These are phyloP conservation scores for Globisporangium paddicum DNA, from an alignment of 352 stramenopile genomes.

Conservation along the genomic window DNA sequence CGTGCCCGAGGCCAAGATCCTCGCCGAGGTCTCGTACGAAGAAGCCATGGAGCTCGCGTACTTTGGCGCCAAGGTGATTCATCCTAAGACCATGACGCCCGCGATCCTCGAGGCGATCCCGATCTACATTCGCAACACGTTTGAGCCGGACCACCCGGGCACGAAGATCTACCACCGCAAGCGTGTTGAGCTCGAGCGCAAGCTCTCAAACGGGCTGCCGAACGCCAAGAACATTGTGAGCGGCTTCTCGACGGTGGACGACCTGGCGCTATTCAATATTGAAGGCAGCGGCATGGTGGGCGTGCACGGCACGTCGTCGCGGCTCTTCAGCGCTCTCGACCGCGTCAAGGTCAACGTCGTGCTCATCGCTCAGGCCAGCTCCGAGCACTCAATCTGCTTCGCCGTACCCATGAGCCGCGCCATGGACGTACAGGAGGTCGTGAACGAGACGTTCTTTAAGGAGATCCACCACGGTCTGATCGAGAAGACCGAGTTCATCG, in stretches of 20 bases:
- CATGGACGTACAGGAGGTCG: constrained; percentile 59
- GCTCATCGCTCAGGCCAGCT: constrained; percentile 93
- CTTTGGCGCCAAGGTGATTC: constrained; percentile 97
- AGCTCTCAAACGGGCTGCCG: constrained; percentile 50
- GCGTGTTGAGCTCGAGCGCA: constrained; percentile 51
- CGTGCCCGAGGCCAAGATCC: constrained; percentile 90
- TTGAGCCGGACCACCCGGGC: constrained; percentile 83
- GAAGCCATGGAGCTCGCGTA: constrained; percentile 98
- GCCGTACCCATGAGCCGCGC: constrained; percentile 81
- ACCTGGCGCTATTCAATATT: constrained; percentile 94
- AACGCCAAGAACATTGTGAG: constrained; percentile 75
- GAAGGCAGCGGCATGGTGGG: constrained; percentile 95
- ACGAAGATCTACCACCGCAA: constrained; percentile 75
- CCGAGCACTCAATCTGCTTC: constrained; percentile 95
- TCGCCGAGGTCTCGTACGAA: constrained; percentile 94
- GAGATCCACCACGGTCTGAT: constrained; percentile 84
- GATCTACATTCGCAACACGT: constrained; percentile 98
- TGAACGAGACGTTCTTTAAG: constrained; percentile 86
- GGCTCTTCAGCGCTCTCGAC: constrained; percentile 92
- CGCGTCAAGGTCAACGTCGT: constrained; percentile 91
- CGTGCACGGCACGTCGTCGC: constrained; percentile 90
- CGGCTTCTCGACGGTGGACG: constrained; percentile 92
- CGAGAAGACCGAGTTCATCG: constrained; percentile 78
- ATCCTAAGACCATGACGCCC: constrained; percentile 96
- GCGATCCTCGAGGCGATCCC: constrained; percentile 90